phyloP scores from a whole-genome alignment of 768 basidiomycete genomes.

The Hericium alpestre region DNA sequence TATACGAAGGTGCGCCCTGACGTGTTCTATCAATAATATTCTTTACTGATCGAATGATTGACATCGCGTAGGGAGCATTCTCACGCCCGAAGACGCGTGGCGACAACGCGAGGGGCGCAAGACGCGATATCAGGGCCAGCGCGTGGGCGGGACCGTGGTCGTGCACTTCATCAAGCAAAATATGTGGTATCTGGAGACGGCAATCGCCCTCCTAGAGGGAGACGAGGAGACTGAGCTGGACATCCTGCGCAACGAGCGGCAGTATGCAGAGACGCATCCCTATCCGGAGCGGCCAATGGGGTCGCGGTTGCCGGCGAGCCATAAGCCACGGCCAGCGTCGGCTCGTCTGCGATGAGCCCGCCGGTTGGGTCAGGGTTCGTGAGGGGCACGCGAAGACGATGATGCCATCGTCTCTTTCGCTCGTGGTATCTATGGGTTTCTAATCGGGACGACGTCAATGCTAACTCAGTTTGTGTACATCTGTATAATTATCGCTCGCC shows the following conservation, averaged over 20 bases:
- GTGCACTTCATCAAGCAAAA: conserved; percentile 98
- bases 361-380: not conserved
- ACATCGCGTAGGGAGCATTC: conserved; percentile 35
- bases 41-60: not conserved
- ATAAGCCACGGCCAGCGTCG: not conserved
- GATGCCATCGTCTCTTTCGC: not conserved
- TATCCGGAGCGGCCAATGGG: not conserved
- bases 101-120: conserved; percentile 57
- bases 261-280: not conserved
- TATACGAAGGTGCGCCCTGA: conserved; percentile 45
- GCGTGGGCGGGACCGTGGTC: conserved; percentile 86
- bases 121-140: conserved; percentile 51
- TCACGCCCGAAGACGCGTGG: conserved; percentile 61
- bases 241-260: conserved; percentile 7
- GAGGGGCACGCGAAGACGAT: not conserved
- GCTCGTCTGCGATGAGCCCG: not conserved
- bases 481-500: not conserved
- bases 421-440: not conserved
- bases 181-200: conserved; percentile 94
- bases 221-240: conserved; percentile 52
- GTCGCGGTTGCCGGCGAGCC: not conserved
- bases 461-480: not conserved
- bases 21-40: not conserved
- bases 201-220: conserved; percentile 76
- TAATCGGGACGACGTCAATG: not conserved